Conservation (phyloP, 805 yeast genomes). For the Komagataella kurtzmanii region DNA sequence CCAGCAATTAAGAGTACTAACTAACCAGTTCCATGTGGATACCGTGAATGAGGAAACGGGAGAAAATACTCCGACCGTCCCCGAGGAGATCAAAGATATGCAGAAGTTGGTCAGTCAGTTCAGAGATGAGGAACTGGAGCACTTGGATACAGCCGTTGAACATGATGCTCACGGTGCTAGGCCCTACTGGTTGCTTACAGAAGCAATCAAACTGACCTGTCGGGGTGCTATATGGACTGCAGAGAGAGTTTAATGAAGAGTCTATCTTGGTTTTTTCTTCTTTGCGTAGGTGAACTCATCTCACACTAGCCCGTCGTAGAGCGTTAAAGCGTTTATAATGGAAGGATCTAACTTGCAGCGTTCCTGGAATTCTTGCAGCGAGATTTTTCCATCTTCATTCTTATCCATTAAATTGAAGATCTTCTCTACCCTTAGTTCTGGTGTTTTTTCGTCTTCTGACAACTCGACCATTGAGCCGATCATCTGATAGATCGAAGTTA, state of each 20-base stretch:
- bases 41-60: constrained; percentile 14
- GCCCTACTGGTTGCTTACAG: constrained; percentile 83
- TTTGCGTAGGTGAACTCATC: neutral
- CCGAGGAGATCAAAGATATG: constrained; percentile 45
- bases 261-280: neutral
- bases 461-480: constrained; percentile 87
- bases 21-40: constrained; percentile 43
- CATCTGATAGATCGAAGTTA: constrained; percentile 83
- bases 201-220: constrained; percentile 72
- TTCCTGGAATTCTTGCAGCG: constrained; percentile 74
- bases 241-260: constrained; percentile 45
- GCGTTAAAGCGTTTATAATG: constrained; percentile 41
- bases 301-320: constrained; percentile 65
- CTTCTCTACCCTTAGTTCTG: constrained; percentile 75
- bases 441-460: constrained; percentile 83
- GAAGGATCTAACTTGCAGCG: constrained; percentile 71
- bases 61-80: constrained; percentile 15
- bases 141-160: constrained; percentile 84
- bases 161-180: constrained; percentile 88
- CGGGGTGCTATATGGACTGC: constrained; percentile 86
- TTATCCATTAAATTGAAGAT: constrained; percentile 67
- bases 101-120: constrained; percentile 56
- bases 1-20: constrained; percentile 67
- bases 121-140: constrained; percentile 92
- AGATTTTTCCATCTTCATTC: constrained; percentile 53